phyloP scores from a whole-genome alignment of 2,329 filamentous ascomycete genomes.

The Ceratocystis alfenasii region DNA sequence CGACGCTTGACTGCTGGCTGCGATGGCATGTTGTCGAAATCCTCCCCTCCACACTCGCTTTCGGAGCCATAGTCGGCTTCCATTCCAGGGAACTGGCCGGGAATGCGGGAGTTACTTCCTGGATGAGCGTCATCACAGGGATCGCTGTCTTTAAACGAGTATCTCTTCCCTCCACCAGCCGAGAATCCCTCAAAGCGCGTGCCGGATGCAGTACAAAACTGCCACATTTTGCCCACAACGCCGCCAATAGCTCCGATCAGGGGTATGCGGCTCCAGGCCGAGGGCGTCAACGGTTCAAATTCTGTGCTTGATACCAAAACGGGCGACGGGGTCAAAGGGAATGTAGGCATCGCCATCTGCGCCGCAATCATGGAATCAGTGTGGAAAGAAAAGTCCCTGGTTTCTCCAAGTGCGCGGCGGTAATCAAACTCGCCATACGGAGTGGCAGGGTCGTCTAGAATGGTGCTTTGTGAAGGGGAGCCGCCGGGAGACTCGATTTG shows the following conservation, averaged over 20 bases:
- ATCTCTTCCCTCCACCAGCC: constrained; percentile 67
- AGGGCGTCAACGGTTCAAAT: not conserved
- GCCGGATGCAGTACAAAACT: constrained; percentile 58
- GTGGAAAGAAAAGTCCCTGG: constrained; percentile 26
- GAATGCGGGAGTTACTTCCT: constrained; percentile 22
- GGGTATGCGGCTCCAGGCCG: constrained; percentile 41
- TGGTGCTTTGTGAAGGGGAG: constrained; percentile 15
- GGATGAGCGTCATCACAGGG: constrained; percentile 17
- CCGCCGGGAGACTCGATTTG: constrained; percentile 34
- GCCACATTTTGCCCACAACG: constrained; percentile 66
- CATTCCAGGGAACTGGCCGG: constrained; percentile 22
- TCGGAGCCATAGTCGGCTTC: constrained; percentile 23
- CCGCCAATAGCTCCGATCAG: constrained; percentile 48
- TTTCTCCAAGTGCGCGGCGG: constrained; percentile 38
- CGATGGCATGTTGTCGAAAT: constrained; percentile 33
- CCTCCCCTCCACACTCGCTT: constrained; percentile 23
- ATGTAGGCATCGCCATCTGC: not conserved
- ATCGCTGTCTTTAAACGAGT: constrained; percentile 39
- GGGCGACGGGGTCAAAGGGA: not conserved
- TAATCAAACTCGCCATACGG: constrained; percentile 47
- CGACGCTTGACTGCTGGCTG: constrained; percentile 41
- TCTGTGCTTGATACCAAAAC: not conserved
- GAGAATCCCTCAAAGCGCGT: constrained; percentile 69
- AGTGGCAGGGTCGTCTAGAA: constrained; percentile 32
- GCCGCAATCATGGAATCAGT: not conserved